Conservation (phyloP, 1,139 yeast genomes). For the Sugiyamaella castrensis region DNA sequence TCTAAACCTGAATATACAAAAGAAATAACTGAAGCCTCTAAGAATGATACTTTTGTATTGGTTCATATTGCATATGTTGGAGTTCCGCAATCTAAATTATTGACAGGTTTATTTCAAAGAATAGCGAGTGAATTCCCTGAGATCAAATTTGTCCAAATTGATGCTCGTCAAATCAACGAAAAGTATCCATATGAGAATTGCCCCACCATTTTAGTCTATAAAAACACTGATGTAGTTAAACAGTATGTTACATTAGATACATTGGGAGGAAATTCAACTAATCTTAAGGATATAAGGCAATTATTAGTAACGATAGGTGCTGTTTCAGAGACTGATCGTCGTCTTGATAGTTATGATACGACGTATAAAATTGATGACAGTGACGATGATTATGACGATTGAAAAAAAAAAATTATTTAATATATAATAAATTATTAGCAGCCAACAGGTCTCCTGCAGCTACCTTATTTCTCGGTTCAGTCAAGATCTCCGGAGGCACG, state of each 20-base stretch:
- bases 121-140: constrained; percentile 47
- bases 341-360: constrained; percentile 45
- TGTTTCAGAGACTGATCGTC: constrained; percentile 59
- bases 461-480: no score
- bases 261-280: constrained; percentile 80
- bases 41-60: constrained; percentile 52
- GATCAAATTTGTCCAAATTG: constrained; percentile 85
- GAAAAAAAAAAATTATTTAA: no score
- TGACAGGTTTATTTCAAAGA: constrained; percentile 52
- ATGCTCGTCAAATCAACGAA: constrained; percentile 85
- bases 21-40: constrained; percentile 81
- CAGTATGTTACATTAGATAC: constrained; percentile 77
- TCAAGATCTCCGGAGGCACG: no score
- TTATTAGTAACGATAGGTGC: constrained; percentile 65
- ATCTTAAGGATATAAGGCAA: constrained; percentile 62
- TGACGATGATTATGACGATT: constrained; percentile 2
- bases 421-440: no score
- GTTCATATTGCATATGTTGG: constrained; percentile 74
- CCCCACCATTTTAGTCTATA: constrained; percentile 84
- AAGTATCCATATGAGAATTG: constrained; percentile 85
- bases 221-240: constrained; percentile 68
- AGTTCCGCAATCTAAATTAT: constrained; percentile 68
- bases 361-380: neutral
- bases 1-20: constrained; percentile 82
- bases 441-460: no score